Percentiles rank a stretch among this genome's conserved stretches.
Conservation (phyloP, 306 rosid genomes). For the Ochetophila trinervis region DNA sequence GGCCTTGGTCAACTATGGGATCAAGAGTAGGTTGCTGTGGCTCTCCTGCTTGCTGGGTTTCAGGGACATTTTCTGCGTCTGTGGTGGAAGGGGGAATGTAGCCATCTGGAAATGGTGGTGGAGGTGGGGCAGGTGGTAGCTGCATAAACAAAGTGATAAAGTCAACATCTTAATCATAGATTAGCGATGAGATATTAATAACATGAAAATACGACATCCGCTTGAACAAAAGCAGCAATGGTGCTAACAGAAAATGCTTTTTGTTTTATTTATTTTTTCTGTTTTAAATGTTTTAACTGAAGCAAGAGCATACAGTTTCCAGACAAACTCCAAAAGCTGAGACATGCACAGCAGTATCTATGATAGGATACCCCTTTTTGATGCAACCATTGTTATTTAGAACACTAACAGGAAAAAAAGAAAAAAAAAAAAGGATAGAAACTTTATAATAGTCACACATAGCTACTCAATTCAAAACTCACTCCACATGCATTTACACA, state of each 20-base stretch:
- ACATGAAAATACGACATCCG: not conserved
- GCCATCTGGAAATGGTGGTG: constrained; percentile 91
- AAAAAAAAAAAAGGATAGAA: not conserved
- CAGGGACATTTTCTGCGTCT: constrained; percentile 62
- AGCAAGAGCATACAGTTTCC: not conserved
- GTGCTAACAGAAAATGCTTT: not conserved
- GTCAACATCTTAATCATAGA: constrained; percentile 13
- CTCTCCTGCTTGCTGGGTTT: constrained; percentile 64
- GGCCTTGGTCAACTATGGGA: constrained; percentile 92
- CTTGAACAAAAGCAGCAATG: too few relatives aligned
- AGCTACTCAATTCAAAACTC: too few relatives aligned
- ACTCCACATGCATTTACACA: not conserved
- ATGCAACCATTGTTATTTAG: too few relatives aligned
- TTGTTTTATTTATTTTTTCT: too few relatives aligned
- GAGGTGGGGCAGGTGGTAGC: constrained; percentile 85
- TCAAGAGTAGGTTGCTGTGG: constrained; percentile 59
- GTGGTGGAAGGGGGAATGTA: constrained; percentile 50
- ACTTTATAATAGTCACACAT: not conserved
- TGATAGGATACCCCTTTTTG: too few relatives aligned
- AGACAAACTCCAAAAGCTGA: not conserved
- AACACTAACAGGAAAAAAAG: too few relatives aligned
- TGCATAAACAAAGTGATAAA: constrained; percentile 25
- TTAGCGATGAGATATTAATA: not conserved
- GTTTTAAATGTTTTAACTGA: too few relatives aligned
- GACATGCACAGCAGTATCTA: not conserved